Evolutionary conservation across 139 green algal genomes (phyloP).

Genomic region (Chlamydomonas sp.): DNA sequence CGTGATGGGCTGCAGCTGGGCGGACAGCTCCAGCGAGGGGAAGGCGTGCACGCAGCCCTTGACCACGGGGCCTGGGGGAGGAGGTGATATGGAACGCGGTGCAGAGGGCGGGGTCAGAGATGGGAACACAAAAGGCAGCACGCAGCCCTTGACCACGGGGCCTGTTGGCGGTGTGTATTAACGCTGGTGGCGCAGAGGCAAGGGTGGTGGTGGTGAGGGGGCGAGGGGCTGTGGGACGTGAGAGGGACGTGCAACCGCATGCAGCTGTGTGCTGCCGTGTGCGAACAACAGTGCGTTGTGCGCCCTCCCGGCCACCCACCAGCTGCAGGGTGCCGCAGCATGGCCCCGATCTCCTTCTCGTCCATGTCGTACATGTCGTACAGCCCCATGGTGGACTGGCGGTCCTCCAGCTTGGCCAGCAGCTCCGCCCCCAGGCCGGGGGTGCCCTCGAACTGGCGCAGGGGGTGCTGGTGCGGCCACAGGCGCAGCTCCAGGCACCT

Average conservation of each 20-base stretch:
- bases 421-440: constrained; percentile 72
- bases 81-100: background rate
- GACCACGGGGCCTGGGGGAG: constrained; percentile 1
- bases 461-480: constrained; percentile 90
- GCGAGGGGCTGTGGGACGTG: no score
- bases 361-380: constrained; percentile 90
- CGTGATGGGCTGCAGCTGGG: constrained; percentile 94
- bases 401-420: constrained; percentile 74
- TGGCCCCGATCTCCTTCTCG: constrained; percentile 81
- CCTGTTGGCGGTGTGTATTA: background rate
- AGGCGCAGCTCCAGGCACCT: constrained; percentile 85
- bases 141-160: constrained; percentile 43
- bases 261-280: no score
- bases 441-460: constrained; percentile 87
- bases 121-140: constrained; percentile 69
- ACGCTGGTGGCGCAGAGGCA: background rate
- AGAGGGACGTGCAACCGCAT: no score
- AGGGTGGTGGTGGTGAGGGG: no score
- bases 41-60: constrained; percentile 76
- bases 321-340: constrained; percentile 84
- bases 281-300: background rate
- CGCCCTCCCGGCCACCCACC: constrained; percentile 45
- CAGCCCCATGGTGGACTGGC: constrained; percentile 59
- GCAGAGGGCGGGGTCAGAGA: background rate
- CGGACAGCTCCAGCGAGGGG: constrained; percentile 82